phyloP scores from a whole-genome alignment of 495 filamentous ascomycete species.

The Penicillium samsonianum region DNA sequence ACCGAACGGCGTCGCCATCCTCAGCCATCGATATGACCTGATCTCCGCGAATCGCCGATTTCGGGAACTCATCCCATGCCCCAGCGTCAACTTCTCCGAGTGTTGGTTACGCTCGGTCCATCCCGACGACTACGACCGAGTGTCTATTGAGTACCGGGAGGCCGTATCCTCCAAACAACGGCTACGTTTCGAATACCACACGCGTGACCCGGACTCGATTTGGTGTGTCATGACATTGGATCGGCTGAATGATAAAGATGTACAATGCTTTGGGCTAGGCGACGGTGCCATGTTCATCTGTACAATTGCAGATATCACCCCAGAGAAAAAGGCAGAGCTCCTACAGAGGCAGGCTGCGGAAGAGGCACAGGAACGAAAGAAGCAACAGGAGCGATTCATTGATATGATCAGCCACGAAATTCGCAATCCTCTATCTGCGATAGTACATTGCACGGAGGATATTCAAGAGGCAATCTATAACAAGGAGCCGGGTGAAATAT shows the following conservation, averaged over 20 bases:
- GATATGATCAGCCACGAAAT: constrained; percentile 89
- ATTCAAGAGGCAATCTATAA: constrained; percentile 44
- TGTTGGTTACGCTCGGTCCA: constrained; percentile 26
- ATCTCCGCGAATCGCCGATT: constrained; percentile 28
- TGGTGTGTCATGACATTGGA: constrained; percentile 25
- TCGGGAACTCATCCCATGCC: constrained; percentile 15
- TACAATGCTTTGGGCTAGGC: constrained; percentile 7
- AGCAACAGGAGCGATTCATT: constrained; percentile 80
- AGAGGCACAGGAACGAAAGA: constrained; percentile 65
- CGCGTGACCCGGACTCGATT: constrained; percentile 4
- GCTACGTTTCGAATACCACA: constrained; percentile 29
- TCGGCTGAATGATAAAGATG: constrained; percentile 14
- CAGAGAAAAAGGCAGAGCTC: constrained; percentile 48
- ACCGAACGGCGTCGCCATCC: constrained; percentile 29
- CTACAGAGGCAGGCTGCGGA: constrained; percentile 61
- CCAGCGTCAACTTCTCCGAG: constrained; percentile 12
- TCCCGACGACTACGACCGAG: constrained; percentile 22
- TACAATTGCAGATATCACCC: constrained; percentile 45
- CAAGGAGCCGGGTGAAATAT: constrained; percentile 8
- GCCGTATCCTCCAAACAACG: background rate
- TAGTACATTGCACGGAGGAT: constrained; percentile 79
- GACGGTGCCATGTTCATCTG: constrained; percentile 17
- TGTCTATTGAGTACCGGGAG: constrained; percentile 15
- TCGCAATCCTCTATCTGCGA: constrained; percentile 79
- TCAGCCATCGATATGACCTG: constrained; percentile 23